Evolutionary conservation across 306 rosid species (phyloP).

Genomic region (Begonia peltatifolia): DNA sequence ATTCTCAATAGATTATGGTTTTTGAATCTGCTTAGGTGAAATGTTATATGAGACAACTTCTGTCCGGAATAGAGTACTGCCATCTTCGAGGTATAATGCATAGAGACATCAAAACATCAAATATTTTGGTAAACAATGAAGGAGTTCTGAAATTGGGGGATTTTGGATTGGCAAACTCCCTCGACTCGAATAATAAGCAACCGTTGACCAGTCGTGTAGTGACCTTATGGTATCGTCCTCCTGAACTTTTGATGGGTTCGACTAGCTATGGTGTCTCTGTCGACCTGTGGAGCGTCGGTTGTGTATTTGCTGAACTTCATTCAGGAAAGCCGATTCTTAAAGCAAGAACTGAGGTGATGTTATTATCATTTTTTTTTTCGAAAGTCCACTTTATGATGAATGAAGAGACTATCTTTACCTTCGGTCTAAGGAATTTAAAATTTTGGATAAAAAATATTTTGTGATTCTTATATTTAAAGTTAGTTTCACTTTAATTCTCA

Average conservation of each 20-base stretch:
- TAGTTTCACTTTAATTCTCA: too few relatives aligned
- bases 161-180: conserved; percentile 83
- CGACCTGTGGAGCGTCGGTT: conserved; percentile 96
- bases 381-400: too few relatives aligned
- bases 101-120: conserved; percentile 80
- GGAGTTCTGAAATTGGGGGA: conserved; percentile 85
- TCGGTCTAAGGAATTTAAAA: too few relatives aligned
- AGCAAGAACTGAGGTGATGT: conserved; percentile 90
- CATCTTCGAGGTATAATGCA: conserved; percentile 89
- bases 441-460: too few relatives aligned
- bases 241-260: conserved; percentile 93
- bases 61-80: conserved; percentile 94
- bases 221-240: conserved; percentile 97
- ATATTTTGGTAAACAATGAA: conserved; percentile 75
- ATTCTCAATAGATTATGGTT: neutral
- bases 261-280: conserved; percentile 73
- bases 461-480: too few relatives aligned
- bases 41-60: conserved; percentile 89
- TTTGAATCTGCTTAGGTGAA: conserved; percentile 37
- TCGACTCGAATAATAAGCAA: conserved; percentile 40
- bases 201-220: conserved; percentile 83
- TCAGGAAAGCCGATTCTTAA: conserved; percentile 72
- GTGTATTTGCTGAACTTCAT: conserved; percentile 83
- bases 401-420: too few relatives aligned
- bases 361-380: too few relatives aligned